Conservation (phyloP, 257 asterid genomes). For the Solanum boliviense region DNA sequence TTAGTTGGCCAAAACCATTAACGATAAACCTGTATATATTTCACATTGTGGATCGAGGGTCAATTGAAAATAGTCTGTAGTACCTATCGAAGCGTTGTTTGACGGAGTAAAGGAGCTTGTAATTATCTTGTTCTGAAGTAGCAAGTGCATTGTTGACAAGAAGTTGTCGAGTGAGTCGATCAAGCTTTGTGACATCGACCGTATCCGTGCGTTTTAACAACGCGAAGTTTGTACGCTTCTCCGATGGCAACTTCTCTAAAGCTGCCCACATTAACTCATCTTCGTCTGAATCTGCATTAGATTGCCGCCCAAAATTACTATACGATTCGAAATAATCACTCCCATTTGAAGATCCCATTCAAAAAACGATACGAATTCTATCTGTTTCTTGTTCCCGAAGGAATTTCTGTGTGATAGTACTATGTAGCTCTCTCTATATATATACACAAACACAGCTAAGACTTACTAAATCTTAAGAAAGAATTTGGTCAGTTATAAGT, state of each 20-base stretch:
- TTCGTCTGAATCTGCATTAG: slow-evolving; percentile 63
- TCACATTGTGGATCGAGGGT: neutral
- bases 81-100: slow-evolving; percentile 70
- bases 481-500: neutral
- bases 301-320: slow-evolving; percentile 40
- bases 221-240: slow-evolving; percentile 32
- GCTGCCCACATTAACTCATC: slow-evolving; percentile 74
- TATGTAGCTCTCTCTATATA: too few species aligned
- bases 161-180: slow-evolving; percentile 47
- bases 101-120: slow-evolving; percentile 45
- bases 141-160: slow-evolving; percentile 61
- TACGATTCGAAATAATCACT: slow-evolving; percentile 59
- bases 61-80: accelerated
- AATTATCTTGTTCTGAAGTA: slow-evolving; percentile 69
- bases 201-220: slow-evolving; percentile 37
- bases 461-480: neutral
- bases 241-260: slow-evolving; percentile 61
- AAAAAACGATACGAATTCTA: neutral
- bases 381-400: neutral
- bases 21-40: neutral
- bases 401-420: neutral
- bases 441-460: neutral
- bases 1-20: neutral
- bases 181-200: slow-evolving; percentile 60
- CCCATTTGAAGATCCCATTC: slow-evolving; percentile 29